Percentiles rank a stretch among this genome's conserved stretches.
phyloP scores from a whole-genome alignment of 2,329 filamentous ascomycete species.

The Xylaria sp. region DNA sequence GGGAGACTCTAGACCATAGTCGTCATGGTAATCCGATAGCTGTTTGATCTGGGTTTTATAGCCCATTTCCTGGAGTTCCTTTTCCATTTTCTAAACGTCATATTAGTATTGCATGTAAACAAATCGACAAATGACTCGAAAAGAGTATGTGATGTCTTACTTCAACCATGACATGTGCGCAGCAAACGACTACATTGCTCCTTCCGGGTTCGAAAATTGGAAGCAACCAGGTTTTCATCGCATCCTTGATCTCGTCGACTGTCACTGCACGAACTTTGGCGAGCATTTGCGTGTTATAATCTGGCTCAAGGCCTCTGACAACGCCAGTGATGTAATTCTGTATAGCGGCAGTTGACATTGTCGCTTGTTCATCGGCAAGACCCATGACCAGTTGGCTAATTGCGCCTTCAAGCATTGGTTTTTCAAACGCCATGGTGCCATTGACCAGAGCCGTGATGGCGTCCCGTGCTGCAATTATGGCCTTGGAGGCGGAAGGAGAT shows the following conservation, averaged over 20 bases:
- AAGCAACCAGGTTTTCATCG: constrained; percentile 76
- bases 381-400: constrained; percentile 86
- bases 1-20: constrained; percentile 77
- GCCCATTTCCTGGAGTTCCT: constrained; percentile 74
- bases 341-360: constrained; percentile 79
- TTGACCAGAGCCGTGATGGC: constrained; percentile 77
- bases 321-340: constrained; percentile 85
- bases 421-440: constrained; percentile 75
- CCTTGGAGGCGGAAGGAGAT: constrained; percentile 86
- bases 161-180: constrained; percentile 83
- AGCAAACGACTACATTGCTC: constrained; percentile 87
- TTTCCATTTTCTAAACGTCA: constrained; percentile 68
- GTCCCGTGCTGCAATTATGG: constrained; percentile 76
- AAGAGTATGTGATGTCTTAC: constrained; percentile 55
- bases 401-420: constrained; percentile 83
- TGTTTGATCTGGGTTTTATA: constrained; percentile 79
- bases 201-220: constrained; percentile 80
- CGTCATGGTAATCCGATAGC: constrained; percentile 83
- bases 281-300: constrained; percentile 80
- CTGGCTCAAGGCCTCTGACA: constrained; percentile 73
- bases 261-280: constrained; percentile 77
- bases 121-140: background rate
- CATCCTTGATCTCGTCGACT: constrained; percentile 75
- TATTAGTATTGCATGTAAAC: constrained; percentile 13
- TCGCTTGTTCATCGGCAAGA: constrained; percentile 88